These are phyloP conservation scores for Elsinoe perseae DNA, from an alignment of 2,329 filamentous ascomycete species.

Conservation along the genomic window DNA sequence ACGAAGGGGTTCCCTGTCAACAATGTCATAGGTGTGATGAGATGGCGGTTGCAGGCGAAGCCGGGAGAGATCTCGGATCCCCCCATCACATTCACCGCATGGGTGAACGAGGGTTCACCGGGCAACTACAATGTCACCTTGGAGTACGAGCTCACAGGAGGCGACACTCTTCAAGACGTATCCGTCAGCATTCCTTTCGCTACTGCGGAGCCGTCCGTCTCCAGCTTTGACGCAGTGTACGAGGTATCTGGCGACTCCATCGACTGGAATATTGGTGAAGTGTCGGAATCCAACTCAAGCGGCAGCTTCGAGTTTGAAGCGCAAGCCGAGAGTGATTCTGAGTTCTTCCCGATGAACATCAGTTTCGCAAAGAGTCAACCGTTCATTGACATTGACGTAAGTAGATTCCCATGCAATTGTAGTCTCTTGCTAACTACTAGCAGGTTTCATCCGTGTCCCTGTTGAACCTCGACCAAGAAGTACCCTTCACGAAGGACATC, in stretches of 20 bases:
- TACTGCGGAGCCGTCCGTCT: constrained; percentile 76
- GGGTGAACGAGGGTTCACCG: constrained; percentile 81
- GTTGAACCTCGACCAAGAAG: constrained; percentile 67
- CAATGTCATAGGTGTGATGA: constrained; percentile 83
- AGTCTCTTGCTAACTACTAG: constrained; percentile 24
- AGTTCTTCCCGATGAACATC: constrained; percentile 97
- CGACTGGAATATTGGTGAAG: constrained; percentile 85
- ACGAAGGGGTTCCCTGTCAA: constrained; percentile 88
- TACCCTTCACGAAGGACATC: constrained; percentile 75
- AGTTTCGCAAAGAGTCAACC: constrained; percentile 79
- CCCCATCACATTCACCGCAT: constrained; percentile 93
- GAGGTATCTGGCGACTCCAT: constrained; percentile 87
- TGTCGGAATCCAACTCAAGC: constrained; percentile 72
- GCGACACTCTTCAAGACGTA: constrained; percentile 73
- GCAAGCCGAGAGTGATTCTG: constrained; percentile 74
- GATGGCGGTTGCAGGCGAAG: constrained; percentile 83
- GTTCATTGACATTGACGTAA: constrained; percentile 89
- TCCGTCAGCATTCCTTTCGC: constrained; percentile 80
- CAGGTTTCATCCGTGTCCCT: constrained; percentile 63
- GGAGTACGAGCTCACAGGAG: constrained; percentile 86
- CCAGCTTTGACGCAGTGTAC: constrained; percentile 89
- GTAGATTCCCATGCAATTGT: constrained; percentile 30
- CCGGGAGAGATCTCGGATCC: constrained; percentile 71
- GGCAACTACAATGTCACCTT: constrained; percentile 83
- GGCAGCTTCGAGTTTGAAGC: constrained; percentile 96